Evolutionary conservation across 192 early-diverging fungal genomes (phyloP), one percentile per base, ranked within the genome.

Genomic region (Umbelopsis sp.): DNA sequence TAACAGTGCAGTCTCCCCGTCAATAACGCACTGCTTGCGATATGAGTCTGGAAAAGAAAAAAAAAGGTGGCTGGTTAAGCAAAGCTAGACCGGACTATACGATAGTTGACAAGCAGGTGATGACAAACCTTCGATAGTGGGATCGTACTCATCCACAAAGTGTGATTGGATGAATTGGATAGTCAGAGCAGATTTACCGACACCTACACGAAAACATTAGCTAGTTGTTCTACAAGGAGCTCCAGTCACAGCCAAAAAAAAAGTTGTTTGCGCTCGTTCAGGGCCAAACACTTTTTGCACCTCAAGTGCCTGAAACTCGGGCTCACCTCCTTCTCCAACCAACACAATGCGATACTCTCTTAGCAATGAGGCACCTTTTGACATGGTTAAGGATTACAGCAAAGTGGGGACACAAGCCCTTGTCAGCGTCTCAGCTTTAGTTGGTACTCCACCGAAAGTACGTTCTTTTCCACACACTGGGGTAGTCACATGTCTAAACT

Each of bases 11-110:
- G 91, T 89, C 74, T 91, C 89, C 37, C 90, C 90, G 79, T 97
- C 95, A 71, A 98, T 96, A n/a, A 92, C 89, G 77, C 95, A 93
- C 81, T 97, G 97, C 79, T 97, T 97, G 68, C 93, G 90, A 82
- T 98, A 98, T 18, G 95, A 97, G 83, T 98, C 97, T 77, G 46
- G n/a, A 30, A 68, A 10, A 27, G 8, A 30, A 30, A 68, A 10
- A 27, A 1, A 30, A 35, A n/a, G n/a, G 41, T 46, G 33, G 9
- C 12, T 35, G 18, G 30, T 64, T 22, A 27, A 37, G 18, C 41
- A 37, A 30, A 20, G 33, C 5, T n/a, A n/a, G 41, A 20, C 58
- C 58, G 30, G 33, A 18, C 52, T 30, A 21, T 53, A 53, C 21
- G 2, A 41, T 41, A 41, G 37, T 41, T 41, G 37, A 1, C 5